A percentile compares a stretch with the other conserved stretches of the same genome.
phyloP scores from a whole-genome alignment of 805 yeast genomes.

The Tetrapisispora nanseiensis region DNA sequence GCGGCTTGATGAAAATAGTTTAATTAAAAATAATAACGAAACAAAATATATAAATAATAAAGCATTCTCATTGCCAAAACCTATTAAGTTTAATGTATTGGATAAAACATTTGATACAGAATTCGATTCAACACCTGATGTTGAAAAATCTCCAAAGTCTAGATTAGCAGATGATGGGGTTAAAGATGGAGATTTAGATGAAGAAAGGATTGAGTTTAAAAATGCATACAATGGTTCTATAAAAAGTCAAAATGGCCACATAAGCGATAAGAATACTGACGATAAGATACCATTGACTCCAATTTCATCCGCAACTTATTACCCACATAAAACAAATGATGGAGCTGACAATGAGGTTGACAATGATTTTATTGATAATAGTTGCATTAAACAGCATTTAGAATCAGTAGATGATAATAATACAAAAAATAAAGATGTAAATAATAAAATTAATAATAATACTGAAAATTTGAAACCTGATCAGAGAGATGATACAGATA shows the following conservation, averaged over 20 bases:
- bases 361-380: slow-evolving; percentile 5
- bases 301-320: slow-evolving; percentile 59
- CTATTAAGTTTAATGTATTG: neutral
- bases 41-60: neutral
- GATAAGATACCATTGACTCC: slow-evolving; percentile 37
- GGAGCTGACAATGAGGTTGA: neutral
- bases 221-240: neutral
- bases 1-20: neutral
- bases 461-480: too few species aligned
- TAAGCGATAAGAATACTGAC: neutral
- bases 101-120: neutral
- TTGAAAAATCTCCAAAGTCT: neutral
- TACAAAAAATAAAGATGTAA: neutral
- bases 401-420: neutral
- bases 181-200: neutral
- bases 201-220: neutral
- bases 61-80: neutral
- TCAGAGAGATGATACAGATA: neutral
- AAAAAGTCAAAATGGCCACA: too few species aligned
- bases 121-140: neutral
- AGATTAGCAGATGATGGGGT: neutral
- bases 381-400: neutral
- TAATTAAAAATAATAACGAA: neutral
- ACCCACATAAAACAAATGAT: slow-evolving; percentile 49
- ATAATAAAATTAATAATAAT: too few species aligned